Percentiles rank a stretch among this genome's conserved stretches.
These are phyloP conservation scores for Claviceps monticola DNA, from an alignment of 2,329 filamentous ascomycete genomes.

Conservation along the genomic window DNA sequence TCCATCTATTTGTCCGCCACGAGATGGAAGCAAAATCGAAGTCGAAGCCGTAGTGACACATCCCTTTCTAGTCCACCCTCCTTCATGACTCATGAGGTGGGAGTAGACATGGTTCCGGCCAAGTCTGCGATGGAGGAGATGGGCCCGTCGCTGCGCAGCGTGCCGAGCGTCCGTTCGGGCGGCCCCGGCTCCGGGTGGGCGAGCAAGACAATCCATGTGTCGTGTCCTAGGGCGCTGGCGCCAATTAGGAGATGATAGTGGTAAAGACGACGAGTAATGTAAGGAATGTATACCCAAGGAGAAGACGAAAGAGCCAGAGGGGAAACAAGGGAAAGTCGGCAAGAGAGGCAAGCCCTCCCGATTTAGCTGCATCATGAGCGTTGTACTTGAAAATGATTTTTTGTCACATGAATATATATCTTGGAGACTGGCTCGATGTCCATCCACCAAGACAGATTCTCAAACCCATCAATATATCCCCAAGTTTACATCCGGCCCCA, in stretches of 20 bases:
- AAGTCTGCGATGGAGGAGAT: background rate
- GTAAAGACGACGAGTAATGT: background rate
- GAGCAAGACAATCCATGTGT: background rate
- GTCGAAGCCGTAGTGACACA: background rate
- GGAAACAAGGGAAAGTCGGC: background rate
- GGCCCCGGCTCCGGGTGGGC: slow-evolving; percentile 1
- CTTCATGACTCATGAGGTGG: too few relatives aligned
- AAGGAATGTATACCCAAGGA: too few relatives aligned
- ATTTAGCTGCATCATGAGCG: background rate
- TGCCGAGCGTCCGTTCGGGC: slow-evolving; percentile 1
- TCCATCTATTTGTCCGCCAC: background rate
- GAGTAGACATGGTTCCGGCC: background rate
- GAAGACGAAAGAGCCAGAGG: background rate
- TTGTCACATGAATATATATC: background rate
- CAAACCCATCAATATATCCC: background rate
- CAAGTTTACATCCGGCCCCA: background rate
- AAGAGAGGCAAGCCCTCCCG: background rate
- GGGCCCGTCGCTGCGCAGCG: background rate
- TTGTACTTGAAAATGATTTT: background rate
- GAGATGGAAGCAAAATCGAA: background rate
- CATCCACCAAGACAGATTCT: background rate
- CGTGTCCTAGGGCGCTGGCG: background rate
- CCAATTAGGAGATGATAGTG: background rate
- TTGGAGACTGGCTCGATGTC: background rate
- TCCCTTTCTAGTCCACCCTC: background rate